A percentile compares a stretch with the other conserved stretches of the same genome.
Conservation (phyloP, 208 protist species). For the Trypanosoma rangeli region DNA sequence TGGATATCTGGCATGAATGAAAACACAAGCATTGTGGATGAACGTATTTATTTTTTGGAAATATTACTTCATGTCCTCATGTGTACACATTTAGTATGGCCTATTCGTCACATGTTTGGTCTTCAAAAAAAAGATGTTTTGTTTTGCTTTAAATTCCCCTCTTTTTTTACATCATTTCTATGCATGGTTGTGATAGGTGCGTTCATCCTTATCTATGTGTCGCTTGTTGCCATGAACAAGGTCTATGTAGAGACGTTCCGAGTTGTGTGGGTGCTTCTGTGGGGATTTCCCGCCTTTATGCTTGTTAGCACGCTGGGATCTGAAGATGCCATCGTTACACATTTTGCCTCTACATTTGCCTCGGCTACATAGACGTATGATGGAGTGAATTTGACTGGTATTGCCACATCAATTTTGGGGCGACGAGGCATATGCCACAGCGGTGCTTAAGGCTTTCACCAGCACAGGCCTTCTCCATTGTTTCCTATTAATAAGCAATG, state of each 20-base stretch:
- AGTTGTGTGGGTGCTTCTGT: slow-evolving; percentile 23
- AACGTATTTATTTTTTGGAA: slow-evolving; percentile 5
- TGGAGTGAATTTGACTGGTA: not conserved
- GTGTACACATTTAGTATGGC: slow-evolving; percentile 7
- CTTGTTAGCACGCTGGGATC: not conserved
- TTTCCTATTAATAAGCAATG: too few relatives aligned
- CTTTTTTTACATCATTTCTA: not conserved
- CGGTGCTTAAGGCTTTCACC: not conserved
- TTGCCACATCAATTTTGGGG: not conserved
- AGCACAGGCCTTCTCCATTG: too few relatives aligned
- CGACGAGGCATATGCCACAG: not conserved
- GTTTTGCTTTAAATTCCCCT: not conserved
- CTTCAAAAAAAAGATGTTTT: not conserved
- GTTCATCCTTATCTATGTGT: slow-evolving; percentile 6
- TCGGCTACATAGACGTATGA: not conserved
- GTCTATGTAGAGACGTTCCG: slow-evolving; percentile 26
- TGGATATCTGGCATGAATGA: slow-evolving; percentile 32
- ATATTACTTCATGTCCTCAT: slow-evolving; percentile 23
- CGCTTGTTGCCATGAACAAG: slow-evolving; percentile 9
- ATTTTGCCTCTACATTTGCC: not conserved
- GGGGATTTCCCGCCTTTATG: slow-evolving; percentile 17
- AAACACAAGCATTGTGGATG: slow-evolving; percentile 15
- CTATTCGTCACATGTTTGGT: slow-evolving; percentile 4
- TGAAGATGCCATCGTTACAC: not conserved
- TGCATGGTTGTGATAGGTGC: not conserved